Conservation (phyloP, 2,329 filamentous ascomycete species). For the Aspergillus amoenus region DNA sequence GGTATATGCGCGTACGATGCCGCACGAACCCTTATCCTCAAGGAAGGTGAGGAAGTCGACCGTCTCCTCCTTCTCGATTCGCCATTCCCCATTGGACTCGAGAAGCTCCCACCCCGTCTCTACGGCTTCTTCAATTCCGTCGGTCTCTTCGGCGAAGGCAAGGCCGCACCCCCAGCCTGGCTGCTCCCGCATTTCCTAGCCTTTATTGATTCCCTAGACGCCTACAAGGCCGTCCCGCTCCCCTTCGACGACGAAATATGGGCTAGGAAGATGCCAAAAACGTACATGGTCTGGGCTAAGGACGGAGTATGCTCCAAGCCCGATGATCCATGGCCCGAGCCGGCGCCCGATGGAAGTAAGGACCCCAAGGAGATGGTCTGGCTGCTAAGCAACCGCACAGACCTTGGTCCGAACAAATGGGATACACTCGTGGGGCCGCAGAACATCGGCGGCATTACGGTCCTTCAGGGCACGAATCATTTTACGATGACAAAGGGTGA, state of each 20-base stretch:
- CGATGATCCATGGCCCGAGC: constrained; percentile 40
- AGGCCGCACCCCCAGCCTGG: constrained; percentile 47
- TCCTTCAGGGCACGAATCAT: constrained; percentile 36
- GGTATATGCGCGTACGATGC: constrained; percentile 71
- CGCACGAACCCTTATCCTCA: constrained; percentile 56
- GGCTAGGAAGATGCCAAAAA: constrained; percentile 41
- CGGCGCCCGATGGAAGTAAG: constrained; percentile 37
- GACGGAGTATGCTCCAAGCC: constrained; percentile 49
- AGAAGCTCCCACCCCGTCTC: constrained; percentile 60
- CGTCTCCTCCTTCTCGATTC: constrained; percentile 66
- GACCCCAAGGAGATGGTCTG: constrained; percentile 52
- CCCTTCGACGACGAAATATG: constrained; percentile 28
- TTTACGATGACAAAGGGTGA: constrained; percentile 35
- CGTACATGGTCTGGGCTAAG: constrained; percentile 49
- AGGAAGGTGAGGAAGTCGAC: constrained; percentile 58
- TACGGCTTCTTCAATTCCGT: constrained; percentile 52
- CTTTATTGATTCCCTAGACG: constrained; percentile 48
- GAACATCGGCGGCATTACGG: constrained; percentile 34
- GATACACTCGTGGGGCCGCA: constrained; percentile 43
- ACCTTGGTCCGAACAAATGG: constrained; percentile 51
- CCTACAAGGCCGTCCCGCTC: constrained; percentile 40
- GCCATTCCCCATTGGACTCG: constrained; percentile 65
- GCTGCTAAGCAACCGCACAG: constrained; percentile 48
- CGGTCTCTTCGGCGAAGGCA: constrained; percentile 48
- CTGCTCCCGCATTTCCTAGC: constrained; percentile 54